phyloP scores from a whole-genome alignment of 2,329 filamentous ascomycete species.

The Thielaviopsis ethacetica region DNA sequence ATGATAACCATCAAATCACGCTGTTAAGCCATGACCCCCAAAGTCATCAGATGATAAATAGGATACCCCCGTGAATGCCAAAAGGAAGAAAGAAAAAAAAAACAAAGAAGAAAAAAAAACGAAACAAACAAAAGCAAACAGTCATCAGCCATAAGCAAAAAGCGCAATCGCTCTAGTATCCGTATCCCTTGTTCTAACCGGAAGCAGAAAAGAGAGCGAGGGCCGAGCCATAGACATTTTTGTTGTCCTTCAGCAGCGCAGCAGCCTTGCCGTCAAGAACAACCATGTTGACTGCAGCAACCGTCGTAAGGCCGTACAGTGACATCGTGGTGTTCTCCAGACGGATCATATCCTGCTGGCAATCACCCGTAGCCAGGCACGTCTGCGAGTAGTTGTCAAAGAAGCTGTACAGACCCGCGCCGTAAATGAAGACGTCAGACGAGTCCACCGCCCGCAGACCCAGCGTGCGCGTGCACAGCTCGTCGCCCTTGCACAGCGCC shows the following conservation, averaged over 20 bases:
- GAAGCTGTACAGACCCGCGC: slow-evolving; percentile 65
- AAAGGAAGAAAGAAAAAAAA: neutral
- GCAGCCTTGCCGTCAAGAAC: slow-evolving; percentile 39
- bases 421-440: slow-evolving; percentile 50
- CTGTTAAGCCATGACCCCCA: neutral
- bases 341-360: slow-evolving; percentile 64
- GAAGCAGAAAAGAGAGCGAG: slow-evolving; percentile 32
- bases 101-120: slow-evolving; percentile 10
- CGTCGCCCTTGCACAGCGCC: slow-evolving; percentile 28
- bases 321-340: slow-evolving; percentile 48
- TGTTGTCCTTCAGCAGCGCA: slow-evolving; percentile 43
- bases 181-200: neutral
- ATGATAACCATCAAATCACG: neutral
- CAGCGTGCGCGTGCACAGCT: slow-evolving; percentile 54
- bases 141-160: neutral
- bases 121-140: slow-evolving; percentile 3
- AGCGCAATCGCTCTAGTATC: neutral
- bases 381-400: slow-evolving; percentile 66
- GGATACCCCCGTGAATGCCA: neutral
- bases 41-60: neutral
- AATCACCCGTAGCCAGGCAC: slow-evolving; percentile 50
- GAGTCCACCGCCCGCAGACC: slow-evolving; percentile 57
- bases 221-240: slow-evolving; percentile 48
- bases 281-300: slow-evolving; percentile 60
- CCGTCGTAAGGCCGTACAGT: slow-evolving; percentile 56